Conservation (phyloP, 2,329 filamentous ascomycete species). For the Arthrobotrys megalospora region DNA sequence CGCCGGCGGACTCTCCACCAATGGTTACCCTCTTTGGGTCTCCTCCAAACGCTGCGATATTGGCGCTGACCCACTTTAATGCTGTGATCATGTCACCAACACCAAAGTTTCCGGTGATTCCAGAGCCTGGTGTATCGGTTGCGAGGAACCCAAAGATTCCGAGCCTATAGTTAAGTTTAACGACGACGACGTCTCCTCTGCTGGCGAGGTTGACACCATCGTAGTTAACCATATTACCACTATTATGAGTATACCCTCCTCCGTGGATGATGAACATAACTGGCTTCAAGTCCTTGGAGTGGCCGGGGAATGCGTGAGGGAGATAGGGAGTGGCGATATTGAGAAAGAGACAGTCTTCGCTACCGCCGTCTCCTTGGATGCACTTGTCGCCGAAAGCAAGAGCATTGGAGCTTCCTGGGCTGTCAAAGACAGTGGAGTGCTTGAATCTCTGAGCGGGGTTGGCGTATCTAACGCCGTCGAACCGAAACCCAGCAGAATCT, state of each 20-base stretch:
- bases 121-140: constrained; percentile 68
- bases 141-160: constrained; percentile 46
- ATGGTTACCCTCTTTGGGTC: constrained; percentile 83
- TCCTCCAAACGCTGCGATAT: constrained; percentile 82
- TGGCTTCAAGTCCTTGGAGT: constrained; percentile 66
- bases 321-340: constrained; percentile 66
- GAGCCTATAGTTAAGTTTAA: constrained; percentile 68
- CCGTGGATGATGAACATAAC: constrained; percentile 71
- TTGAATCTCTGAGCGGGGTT: constrained; percentile 69
- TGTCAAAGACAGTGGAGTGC: constrained; percentile 68
- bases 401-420: constrained; percentile 66
- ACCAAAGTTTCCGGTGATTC: constrained; percentile 69
- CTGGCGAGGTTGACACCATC: constrained; percentile 70
- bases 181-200: constrained; percentile 70
- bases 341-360: constrained; percentile 71
- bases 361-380: constrained; percentile 67
- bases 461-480: constrained; percentile 71
- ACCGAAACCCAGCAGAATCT: constrained; percentile 71
- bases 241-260: constrained; percentile 68
- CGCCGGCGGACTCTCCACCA: constrained; percentile 81
- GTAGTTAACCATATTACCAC: constrained; percentile 67
- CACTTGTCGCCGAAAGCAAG: constrained; percentile 68
- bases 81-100: constrained; percentile 71
- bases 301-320: constrained; percentile 28
- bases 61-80: constrained; percentile 74